phyloP scores from a whole-genome alignment of 129 eudicot genomes.

The Scalesia atractyloides region DNA sequence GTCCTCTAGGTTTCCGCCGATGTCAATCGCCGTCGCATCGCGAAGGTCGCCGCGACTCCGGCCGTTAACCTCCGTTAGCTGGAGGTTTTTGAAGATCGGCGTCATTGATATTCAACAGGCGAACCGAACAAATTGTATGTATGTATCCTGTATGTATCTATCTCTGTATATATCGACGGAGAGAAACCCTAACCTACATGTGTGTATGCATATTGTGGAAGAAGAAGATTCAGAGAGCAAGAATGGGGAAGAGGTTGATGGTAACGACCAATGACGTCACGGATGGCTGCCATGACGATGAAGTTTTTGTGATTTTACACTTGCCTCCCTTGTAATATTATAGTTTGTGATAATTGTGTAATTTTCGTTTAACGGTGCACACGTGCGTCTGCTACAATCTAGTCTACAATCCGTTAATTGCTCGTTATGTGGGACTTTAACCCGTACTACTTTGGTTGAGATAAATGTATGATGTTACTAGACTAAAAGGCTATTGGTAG shows the following conservation, averaged over 20 bases:
- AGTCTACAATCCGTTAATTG: no score
- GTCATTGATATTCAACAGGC: constrained; percentile 44
- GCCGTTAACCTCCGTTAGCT: constrained; percentile 45
- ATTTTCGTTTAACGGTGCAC: no score
- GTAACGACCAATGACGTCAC: not conserved
- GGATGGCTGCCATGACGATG: constrained; percentile 3
- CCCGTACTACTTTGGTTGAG: no score
- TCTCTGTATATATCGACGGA: not conserved
- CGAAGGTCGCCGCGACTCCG: constrained; percentile 21
- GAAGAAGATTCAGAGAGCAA: constrained; percentile 18
- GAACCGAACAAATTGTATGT: constrained; percentile 4
- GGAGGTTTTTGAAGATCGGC: constrained; percentile 52
- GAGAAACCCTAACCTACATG: not conserved
- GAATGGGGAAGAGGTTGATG: constrained; percentile 12
- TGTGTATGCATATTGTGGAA: constrained; percentile 13
- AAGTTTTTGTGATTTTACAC: not conserved
- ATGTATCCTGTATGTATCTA: constrained; percentile 3
- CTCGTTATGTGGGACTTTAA: no score
- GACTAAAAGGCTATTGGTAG: no score
- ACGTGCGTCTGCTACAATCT: no score
- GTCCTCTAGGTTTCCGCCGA: constrained; percentile 52
- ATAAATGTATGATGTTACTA: no score
- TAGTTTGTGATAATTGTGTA: no score
- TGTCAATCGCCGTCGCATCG: constrained; percentile 35
- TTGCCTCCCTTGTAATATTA: no score